Percentiles rank a stretch among this genome's conserved stretches.
Conservation (phyloP, 2,329 filamentous ascomycete species). For the Fusarium fujikuroi region DNA sequence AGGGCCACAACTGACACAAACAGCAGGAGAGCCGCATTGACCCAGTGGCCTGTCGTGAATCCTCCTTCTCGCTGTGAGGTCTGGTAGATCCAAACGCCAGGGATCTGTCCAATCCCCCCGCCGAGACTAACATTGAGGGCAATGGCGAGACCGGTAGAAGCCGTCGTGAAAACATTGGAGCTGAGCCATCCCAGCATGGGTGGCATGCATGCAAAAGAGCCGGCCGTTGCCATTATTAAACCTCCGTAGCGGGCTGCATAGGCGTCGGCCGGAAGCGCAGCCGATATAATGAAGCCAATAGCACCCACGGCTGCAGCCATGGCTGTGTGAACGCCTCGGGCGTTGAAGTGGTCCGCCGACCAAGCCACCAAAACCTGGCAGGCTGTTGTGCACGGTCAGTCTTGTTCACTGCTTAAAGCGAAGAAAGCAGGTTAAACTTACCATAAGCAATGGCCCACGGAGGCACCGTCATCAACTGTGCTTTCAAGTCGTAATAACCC, state of each 20-base stretch:
- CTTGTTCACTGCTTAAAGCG: neutral
- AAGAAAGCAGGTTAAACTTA: conserved; percentile 37
- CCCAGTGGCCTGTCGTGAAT: conserved; percentile 78
- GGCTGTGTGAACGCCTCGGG: conserved; percentile 59
- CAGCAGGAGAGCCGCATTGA: conserved; percentile 69
- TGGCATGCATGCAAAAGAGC: conserved; percentile 75
- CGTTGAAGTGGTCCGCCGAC: conserved; percentile 72
- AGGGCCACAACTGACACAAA: conserved; percentile 67
- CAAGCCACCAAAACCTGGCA: conserved; percentile 60
- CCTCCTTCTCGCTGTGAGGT: conserved; percentile 67
- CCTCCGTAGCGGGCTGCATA: conserved; percentile 74
- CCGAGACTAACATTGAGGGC: conserved; percentile 75
- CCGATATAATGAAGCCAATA: conserved; percentile 68
- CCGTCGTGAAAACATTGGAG: conserved; percentile 73
- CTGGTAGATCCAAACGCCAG: conserved; percentile 80
- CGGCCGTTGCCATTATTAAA: conserved; percentile 73
- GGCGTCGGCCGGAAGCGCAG: conserved; percentile 67
- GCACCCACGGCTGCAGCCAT: conserved; percentile 57
- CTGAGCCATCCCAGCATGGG: conserved; percentile 77
- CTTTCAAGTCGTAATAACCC: conserved; percentile 61
- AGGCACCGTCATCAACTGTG: conserved; percentile 74
- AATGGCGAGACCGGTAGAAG: conserved; percentile 73
- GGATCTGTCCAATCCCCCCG: conserved; percentile 76
- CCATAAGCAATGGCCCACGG: conserved; percentile 71
- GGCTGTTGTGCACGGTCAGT: conserved; percentile 42